Evolutionary conservation across 2,329 filamentous ascomycete genomes (phyloP).

Genomic region (Fusarium pseudocircinatum): DNA sequence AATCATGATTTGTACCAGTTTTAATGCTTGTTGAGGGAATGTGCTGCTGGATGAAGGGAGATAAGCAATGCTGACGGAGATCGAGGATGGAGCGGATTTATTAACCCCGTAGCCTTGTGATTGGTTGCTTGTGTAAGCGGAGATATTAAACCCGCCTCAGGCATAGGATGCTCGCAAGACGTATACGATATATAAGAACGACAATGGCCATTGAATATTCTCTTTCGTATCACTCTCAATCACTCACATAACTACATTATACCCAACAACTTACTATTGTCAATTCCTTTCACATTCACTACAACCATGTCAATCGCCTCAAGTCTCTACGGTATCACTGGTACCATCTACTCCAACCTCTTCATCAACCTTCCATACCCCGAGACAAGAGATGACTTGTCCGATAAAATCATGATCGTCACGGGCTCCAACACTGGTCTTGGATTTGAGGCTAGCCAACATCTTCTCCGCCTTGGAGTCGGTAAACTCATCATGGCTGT

Average conservation of each 20-base stretch:
- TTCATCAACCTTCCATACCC: slow-evolving; percentile 39
- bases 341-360: slow-evolving; percentile 27
- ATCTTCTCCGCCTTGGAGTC: slow-evolving; percentile 46
- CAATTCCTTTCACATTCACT: no score
- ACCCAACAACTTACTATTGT: fast-evolving
- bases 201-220: fast-evolving
- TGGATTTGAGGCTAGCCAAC: slow-evolving; percentile 50
- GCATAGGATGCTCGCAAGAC: no score
- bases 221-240: fast-evolving
- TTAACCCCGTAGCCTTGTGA: slow-evolving; percentile 10
- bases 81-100: slow-evolving; percentile 25
- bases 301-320: slow-evolving; percentile 21
- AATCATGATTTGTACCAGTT: neutral
- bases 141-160: slow-evolving; percentile 21
- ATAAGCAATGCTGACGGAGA: slow-evolving; percentile 4
- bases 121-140: neutral
- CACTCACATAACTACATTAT: fast-evolving
- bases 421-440: slow-evolving; percentile 55
- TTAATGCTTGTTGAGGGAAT: no score
- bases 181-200: neutral
- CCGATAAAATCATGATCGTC: slow-evolving; percentile 48
- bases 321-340: slow-evolving; percentile 19
- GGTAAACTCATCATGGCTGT: slow-evolving; percentile 51
- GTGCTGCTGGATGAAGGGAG: neutral
- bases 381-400: slow-evolving; percentile 27